Conservation (phyloP, 306 rosid genomes). For the Ammopiptanthus mongolicus region DNA sequence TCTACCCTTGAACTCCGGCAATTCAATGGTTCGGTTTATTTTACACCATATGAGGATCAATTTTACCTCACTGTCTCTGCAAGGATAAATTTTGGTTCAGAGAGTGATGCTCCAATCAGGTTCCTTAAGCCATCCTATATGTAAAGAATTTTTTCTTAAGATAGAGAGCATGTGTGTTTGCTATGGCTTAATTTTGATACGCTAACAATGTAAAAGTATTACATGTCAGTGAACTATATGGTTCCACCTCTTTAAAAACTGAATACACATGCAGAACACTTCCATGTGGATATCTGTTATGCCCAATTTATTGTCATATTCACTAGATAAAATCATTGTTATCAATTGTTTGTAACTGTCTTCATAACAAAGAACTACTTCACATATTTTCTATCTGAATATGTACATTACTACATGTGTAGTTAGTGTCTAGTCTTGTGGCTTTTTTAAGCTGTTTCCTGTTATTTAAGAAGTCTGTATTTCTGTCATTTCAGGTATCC, state of each 20-base stretch:
- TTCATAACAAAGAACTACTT: neutral
- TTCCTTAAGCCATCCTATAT: neutral
- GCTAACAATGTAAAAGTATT: neutral
- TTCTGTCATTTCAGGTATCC: slow-evolving; percentile 70
- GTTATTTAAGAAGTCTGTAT: slow-evolving; percentile 4
- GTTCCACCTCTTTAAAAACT: neutral
- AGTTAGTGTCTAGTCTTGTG: neutral
- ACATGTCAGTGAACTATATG: neutral
- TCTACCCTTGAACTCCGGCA: slow-evolving; percentile 96
- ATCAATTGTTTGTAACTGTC: neutral
- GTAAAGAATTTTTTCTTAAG: neutral
- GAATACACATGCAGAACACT: neutral
- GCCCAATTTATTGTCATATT: neutral
- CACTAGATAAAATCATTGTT: neutral
- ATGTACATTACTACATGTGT: neutral
- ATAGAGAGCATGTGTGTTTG: neutral
- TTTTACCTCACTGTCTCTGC: slow-evolving; percentile 94
- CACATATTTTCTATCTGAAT: neutral
- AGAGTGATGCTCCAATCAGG: slow-evolving; percentile 72
- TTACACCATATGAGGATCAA: slow-evolving; percentile 50
- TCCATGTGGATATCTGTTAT: neutral
- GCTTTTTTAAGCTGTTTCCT: neutral
- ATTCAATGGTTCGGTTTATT: slow-evolving; percentile 86
- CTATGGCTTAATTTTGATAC: neutral
- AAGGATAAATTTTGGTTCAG: slow-evolving; percentile 95